Base-by-base conservation (phyloP, 2,329 filamentous ascomycete species). In the Sclerotinia subarctica region DNA sequence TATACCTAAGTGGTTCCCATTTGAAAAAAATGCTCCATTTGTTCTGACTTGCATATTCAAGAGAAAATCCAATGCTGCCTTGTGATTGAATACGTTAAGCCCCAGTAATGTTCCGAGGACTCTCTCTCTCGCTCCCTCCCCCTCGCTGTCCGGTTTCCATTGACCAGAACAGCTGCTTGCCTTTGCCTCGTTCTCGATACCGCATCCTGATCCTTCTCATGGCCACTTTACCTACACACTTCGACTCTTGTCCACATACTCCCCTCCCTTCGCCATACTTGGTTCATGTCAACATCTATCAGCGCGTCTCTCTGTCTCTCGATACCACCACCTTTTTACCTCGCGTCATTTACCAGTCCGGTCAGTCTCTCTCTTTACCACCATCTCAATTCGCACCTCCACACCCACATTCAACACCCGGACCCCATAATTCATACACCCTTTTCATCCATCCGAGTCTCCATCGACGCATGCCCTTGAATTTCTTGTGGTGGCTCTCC, bases 1-100 rank as follows among this genome's bases (percentile, higher is more conserved):
- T 10, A 35, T 8, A 35, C 35, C 35, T 35, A 35, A 35, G 35
- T 35, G 35, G 35, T 35, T 35, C 35, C 35, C 35, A 35, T 35
- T 35, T 35, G 35, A 35, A 35, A 35, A 32, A 54, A 42, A n/a
- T 47, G 58, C 58, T 62, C 21, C 58, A 49, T 62, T 64, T 64
- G 46, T 64, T 64, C 47, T 42, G 46, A 64, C 60, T 64, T 64
- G 60, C 60, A 64, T 64, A 64, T 52, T 42, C 24, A 26, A 53
- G 49, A 29, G 49, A 38, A 64, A 53, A 64, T 64, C 60, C n/a
- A 54, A 64, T 64, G 60, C 60, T 64, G 60, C 47, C 29, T 38
- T 64, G 29, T 62, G 44, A n/a, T 24, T 51, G 35, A 24, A 32
- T 57, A 57, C 19, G 54, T 58, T 26, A 26, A 24, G 54, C 35